Base-by-base conservation (phyloP, 23 red algal species). In the Cyanidium caldarium region DNA sequence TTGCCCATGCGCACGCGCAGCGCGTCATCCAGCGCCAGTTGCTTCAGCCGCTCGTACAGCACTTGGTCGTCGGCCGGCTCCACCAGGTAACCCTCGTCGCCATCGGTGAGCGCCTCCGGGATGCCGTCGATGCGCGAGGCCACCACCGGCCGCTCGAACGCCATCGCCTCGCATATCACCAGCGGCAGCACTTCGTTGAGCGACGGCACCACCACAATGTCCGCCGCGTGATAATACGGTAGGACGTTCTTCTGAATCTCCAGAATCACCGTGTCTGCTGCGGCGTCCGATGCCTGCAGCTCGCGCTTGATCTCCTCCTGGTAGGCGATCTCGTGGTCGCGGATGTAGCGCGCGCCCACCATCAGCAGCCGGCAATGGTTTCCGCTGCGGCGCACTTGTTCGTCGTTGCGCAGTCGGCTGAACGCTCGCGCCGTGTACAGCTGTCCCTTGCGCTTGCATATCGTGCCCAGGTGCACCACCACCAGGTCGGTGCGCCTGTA, bases 181-280 rank as follows among this genome's bases (percentile, higher is more conserved):
- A 94, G 82, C 40, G 89, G 89, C 37, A 94, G 73, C 37, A 94
- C 89, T 66, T 94, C 89, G 57, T 94, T 94, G 23, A 94, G 77
- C 20, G 82, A 86, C 37, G 89, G 89, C 65, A 82, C 85, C 39
- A 94, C 39, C 2, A 94, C 68, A 72, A 94, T 83, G 69, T 94
- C 89, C 3, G 89, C 89, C 5, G 89, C 82, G 35, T 84, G 70
- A 73, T 94, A 94, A 39, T 77, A 94, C 14, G 89, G 89, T 78
- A 94, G 44, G 13, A 94, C 89, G 58, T 94, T 94, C 83, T 94
- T 94, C 76, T 94, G 84, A 71, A 94, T 82, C 26, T 94, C 89
- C 20, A 94, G 66, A 65, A 94, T 94, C n/a, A 72, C 80, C 0
- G 75, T 66, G 25, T 58, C 70, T 1, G 41, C 78, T 33, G 78